Evolutionary conservation across 2,329 filamentous ascomycete genomes (phyloP).

Genomic region (Aspergillus candidus): DNA sequence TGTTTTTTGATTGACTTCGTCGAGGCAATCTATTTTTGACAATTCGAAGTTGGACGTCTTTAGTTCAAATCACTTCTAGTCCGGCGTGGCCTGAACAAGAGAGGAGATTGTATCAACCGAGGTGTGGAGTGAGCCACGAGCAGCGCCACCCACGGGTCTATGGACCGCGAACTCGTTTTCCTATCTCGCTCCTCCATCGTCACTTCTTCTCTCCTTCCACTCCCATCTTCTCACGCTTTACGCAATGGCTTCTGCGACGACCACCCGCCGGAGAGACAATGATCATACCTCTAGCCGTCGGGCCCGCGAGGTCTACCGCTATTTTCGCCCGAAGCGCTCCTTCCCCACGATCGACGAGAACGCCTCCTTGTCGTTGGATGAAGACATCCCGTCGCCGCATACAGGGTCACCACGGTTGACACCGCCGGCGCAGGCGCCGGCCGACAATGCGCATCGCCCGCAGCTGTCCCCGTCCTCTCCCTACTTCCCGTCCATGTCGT

Average conservation of each 20-base stretch:
- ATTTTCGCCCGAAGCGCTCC: conserved; percentile 28
- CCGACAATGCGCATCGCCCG: conserved; percentile 4
- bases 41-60: no score
- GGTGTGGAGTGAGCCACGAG: no score
- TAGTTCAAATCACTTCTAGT: no score
- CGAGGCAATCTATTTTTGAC: no score
- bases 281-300: conserved; percentile 27
- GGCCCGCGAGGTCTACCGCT: conserved; percentile 36
- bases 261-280: conserved; percentile 4
- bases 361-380: neutral
- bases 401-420: no score
- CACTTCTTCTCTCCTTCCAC: neutral
- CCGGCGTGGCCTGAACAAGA: no score
- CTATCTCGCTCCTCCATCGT: neutral
- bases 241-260: neutral
- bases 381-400: no score
- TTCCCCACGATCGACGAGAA: conserved; percentile 1
- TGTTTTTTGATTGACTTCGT: no score
- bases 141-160: no score
- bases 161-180: no score
- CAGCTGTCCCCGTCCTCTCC: conserved; percentile 8
- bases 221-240: neutral
- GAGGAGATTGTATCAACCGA: no score
- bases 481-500: conserved; percentile 8
- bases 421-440: neutral